Evolutionary conservation across 164 flowering plant genomes (phyloP).

Genomic region (Saururus chinensis): DNA sequence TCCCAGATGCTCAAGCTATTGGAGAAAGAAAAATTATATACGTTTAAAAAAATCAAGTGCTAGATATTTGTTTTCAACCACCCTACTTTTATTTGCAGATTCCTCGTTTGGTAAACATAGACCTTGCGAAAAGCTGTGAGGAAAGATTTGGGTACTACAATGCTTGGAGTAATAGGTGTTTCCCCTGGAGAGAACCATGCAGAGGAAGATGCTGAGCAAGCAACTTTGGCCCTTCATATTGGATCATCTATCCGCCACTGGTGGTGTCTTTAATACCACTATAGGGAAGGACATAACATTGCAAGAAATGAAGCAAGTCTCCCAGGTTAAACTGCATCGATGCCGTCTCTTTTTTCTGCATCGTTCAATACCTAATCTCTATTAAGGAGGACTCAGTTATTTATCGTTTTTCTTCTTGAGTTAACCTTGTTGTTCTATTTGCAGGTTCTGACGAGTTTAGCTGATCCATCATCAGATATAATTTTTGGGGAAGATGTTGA

Average conservation of each 20-base stretch:
- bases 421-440: conserved; percentile 4
- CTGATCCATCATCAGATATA: conserved; percentile 98
- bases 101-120: conserved; percentile 98
- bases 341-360: not conserved
- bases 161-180: conserved; percentile 99
- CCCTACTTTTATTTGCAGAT: conserved; percentile 38
- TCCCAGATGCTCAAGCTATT: no score
- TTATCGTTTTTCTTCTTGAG: no score
- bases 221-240: conserved; percentile 87
- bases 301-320: conserved; percentile 96
- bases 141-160: conserved; percentile 98
- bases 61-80: not conserved
- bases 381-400: not conserved
- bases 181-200: conserved; percentile 99
- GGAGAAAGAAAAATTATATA: no score
- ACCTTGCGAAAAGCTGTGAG: conserved; percentile 99
- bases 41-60: no score
- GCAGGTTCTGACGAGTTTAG: conserved; percentile 96
- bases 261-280: conserved; percentile 92
- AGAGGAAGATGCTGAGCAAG: conserved; percentile 98
- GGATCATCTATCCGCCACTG: conserved; percentile 98
- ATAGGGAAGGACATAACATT: conserved; percentile 97
- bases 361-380: not conserved
- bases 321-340: conserved; percentile 49
- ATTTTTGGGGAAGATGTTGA: conserved; percentile 98